phyloP scores from a whole-genome alignment of 345 rosid genomes.

The Zanthoxylum bungeanum region DNA sequence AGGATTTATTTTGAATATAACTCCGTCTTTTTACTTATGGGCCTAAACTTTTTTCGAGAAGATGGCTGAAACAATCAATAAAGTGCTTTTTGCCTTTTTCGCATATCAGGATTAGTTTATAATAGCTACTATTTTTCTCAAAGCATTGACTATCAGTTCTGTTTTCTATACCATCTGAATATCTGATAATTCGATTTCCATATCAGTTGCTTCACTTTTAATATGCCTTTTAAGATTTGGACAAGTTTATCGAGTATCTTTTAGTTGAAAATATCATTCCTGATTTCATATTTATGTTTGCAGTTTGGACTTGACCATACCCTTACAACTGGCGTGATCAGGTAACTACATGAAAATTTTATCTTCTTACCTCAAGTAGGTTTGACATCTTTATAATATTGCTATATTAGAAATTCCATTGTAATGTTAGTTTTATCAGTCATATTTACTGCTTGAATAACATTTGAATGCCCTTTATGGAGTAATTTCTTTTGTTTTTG shows the following conservation, averaged over 20 bases:
- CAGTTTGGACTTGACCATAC: slow-evolving; percentile 99
- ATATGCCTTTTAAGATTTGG: background rate
- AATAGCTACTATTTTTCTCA: background rate
- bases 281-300: slow-evolving; percentile 12
- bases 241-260: background rate
- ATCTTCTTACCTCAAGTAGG: background rate
- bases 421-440: background rate
- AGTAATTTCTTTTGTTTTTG: background rate
- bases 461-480: background rate
- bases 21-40: background rate
- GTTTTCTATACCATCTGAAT: background rate
- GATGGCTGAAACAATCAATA: background rate
- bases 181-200: background rate
- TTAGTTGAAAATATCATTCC: slow-evolving; percentile 14
- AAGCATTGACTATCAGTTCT: background rate
- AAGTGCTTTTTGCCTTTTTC: background rate
- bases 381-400: background rate
- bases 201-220: background rate
- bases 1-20: background rate
- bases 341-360: slow-evolving; percentile 35
- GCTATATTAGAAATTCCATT: background rate
- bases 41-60: background rate
- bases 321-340: slow-evolving; percentile 93
- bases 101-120: background rate
- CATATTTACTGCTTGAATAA: no score